Evolutionary conservation across 257 asterid genomes (phyloP).

Genomic region (Handroanthus guayacan): DNA sequence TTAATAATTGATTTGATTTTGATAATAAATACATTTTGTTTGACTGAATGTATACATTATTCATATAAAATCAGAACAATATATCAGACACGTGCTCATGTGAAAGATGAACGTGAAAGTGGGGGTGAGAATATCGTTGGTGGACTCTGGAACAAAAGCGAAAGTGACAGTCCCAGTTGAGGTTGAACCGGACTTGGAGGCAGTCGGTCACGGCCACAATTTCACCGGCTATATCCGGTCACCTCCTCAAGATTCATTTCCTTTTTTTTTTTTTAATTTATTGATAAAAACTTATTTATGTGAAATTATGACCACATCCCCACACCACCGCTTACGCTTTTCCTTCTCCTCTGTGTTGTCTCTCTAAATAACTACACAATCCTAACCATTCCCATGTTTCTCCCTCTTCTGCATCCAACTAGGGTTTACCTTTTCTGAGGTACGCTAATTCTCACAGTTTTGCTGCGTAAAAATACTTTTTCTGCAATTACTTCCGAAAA

Average conservation of each 20-base stretch:
- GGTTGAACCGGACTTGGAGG: not conserved
- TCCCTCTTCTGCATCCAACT: slow-evolving; percentile 37
- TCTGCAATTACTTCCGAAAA: not conserved
- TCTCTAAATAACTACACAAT: not conserved
- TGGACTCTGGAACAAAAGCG: not conserved
- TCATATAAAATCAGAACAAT: no score
- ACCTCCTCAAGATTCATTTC: slow-evolving; percentile 9
- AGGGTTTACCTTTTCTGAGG: slow-evolving; percentile 40
- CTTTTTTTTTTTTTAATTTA: not conserved
- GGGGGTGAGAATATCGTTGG: not conserved
- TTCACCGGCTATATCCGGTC: not conserved
- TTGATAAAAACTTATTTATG: not conserved
- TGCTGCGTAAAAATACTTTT: not conserved
- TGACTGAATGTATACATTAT: no score
- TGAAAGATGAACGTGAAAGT: no score
- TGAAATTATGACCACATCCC: not conserved
- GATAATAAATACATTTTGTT: no score
- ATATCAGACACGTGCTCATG: no score
- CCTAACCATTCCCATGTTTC: slow-evolving; percentile 35
- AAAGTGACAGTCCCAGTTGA: not conserved
- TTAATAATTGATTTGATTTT: no score
- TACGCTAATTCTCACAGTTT: slow-evolving; percentile 28
- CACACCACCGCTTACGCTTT: not conserved
- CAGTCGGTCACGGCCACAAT: not conserved
- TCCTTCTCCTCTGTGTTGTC: slow-evolving; percentile 15